Base-by-base conservation (phyloP, 768 basidiomycete genomes). In the Lyophyllum decastes region DNA sequence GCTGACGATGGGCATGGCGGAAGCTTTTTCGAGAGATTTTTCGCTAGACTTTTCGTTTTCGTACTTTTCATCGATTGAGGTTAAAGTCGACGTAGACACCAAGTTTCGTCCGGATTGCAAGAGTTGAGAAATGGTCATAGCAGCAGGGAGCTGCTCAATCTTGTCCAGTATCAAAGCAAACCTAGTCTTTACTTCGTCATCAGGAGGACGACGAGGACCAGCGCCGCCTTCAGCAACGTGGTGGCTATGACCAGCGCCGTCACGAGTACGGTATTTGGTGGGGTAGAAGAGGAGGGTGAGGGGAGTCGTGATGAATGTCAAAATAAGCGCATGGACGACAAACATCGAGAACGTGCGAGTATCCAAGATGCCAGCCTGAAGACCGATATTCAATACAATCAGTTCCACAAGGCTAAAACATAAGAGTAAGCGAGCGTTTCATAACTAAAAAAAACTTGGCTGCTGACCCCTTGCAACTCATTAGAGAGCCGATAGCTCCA, bases 311-410 rank as follows among this genome's bases (percentile, higher is more conserved):
- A 92, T 82, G 75, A 91, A 87, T 0, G 93, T 94, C 45, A 94
- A 76, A 49, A 93, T 73, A 41, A 93, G 73, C 4, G 89, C 87
- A 47, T 87, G 84, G 48, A 95, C 75, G 58, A 95, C 93, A 61
- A 95, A 93, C 90, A 95, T 94, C 0, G 92, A 90, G 77, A 95
- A 94, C 11, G 89, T 82, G 24, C 84, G 81, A 0, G 77, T 72
- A 65, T 84, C 78, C 46, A 90, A 77, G 54, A 91, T 86, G 12
- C 73, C 73, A 2, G 91, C 91, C 59, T 78, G 70, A 8, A 92
- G 78, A 49, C 94, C 94, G 61, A 95, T 86, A 67, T 97, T 97
- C 66, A 95, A 83, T 8, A 95, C 94, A 61, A 97, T 95, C 26
- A 95, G 84, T 69, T 95, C 94, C 24, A 95, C 92, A 21, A 87